Percentiles rank a stretch among this genome's conserved stretches.
Evolutionary conservation across 2,329 filamentous ascomycete species (phyloP).

Genomic region (Ophiostoma perfectum): DNA sequence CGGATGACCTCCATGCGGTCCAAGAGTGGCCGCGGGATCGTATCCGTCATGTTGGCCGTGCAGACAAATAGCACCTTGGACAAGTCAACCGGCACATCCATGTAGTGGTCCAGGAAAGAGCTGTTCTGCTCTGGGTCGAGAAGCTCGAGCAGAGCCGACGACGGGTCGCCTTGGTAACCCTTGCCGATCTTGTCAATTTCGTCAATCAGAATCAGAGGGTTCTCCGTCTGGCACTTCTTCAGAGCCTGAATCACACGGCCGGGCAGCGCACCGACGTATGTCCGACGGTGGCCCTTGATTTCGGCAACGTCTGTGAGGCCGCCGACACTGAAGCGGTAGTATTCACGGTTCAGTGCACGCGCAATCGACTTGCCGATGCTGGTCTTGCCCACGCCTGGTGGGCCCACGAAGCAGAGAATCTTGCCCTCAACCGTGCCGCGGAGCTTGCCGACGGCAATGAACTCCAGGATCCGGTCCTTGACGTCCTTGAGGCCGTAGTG

Average conservation of each 20-base stretch:
- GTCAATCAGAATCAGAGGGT: slow-evolving; percentile 91
- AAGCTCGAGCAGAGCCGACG: slow-evolving; percentile 86
- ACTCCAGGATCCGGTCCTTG: slow-evolving; percentile 96
- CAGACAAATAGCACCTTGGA: slow-evolving; percentile 98
- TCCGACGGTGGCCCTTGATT: slow-evolving; percentile 95
- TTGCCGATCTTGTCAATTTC: slow-evolving; percentile 98
- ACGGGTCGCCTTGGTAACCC: slow-evolving; percentile 93
- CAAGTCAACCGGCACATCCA: slow-evolving; percentile 95
- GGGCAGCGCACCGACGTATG: slow-evolving; percentile 91
- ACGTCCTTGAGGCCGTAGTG: slow-evolving; percentile 97
- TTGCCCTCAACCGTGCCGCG: slow-evolving; percentile 97
- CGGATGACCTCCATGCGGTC: slow-evolving; percentile 98
- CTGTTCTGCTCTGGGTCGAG: slow-evolving; percentile 96
- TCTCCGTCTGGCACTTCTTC: slow-evolving; percentile 99
- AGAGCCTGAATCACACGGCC: slow-evolving; percentile 96
- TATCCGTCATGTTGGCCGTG: slow-evolving; percentile 98
- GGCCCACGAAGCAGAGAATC: slow-evolving; percentile 95
- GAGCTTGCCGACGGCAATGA: slow-evolving; percentile 96
- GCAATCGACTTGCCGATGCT: slow-evolving; percentile 99
- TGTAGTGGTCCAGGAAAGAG: slow-evolving; percentile 96
- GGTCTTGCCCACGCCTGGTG: slow-evolving; percentile 95
- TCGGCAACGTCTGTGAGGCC: slow-evolving; percentile 96
- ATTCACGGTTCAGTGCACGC: slow-evolving; percentile 86
- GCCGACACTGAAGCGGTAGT: slow-evolving; percentile 97
- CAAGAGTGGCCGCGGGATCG: slow-evolving; percentile 85